Evolutionary conservation across 2,329 filamentous ascomycete genomes (phyloP), one percentile per base, ranked within the genome.

Genomic region (Aphanoascus verrucosus): DNA sequence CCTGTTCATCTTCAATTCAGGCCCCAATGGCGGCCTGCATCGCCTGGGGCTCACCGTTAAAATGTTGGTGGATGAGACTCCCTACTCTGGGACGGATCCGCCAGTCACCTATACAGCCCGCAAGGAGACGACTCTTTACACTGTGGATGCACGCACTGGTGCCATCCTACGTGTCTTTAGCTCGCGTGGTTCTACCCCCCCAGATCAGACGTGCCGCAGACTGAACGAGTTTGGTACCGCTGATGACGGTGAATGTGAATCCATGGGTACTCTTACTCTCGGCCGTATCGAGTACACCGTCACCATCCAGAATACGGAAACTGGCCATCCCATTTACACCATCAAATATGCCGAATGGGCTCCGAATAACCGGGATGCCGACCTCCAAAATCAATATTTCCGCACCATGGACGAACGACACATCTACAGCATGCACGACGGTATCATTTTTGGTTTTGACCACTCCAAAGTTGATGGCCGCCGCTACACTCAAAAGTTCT

Each of bases 261-360:
- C 85, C 8, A 82, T 80, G 42, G 86, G 88, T 32, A 93, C 85
- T 34, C 80, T 95, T 56, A 89, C 86, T 0, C 77, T 96, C 1
- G 89, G 88, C 28, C 81, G 88, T 49, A 88, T 88, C 38, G 89
- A 96, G 67, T 98, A 98, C 69, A 91, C 81, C 5, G 84, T 98
- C 56, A 82, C 79, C 53, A 94, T 98, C 43, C 85, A 89, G 59
- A 84, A 87, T 56, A 80, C 78, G 43, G 80, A 85, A 60, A 83
- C 81, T 2, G 84, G 85, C 1, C 80, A 84, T 55, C 80, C 82
- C 6, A 85, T 98, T 57, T 94, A 89, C 63, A 95, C 88, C 0
- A 80, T 98, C 60, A 90, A 83, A 59, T 98, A 94, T 65, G 86
- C 88, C 9, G 93, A 98, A 67, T 98, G 93, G 93, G 84, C 83